Evolutionary conservation across 441 rosid genomes (phyloP), one percentile per base, ranked within the genome.

Genomic region (Croton setiger): DNA sequence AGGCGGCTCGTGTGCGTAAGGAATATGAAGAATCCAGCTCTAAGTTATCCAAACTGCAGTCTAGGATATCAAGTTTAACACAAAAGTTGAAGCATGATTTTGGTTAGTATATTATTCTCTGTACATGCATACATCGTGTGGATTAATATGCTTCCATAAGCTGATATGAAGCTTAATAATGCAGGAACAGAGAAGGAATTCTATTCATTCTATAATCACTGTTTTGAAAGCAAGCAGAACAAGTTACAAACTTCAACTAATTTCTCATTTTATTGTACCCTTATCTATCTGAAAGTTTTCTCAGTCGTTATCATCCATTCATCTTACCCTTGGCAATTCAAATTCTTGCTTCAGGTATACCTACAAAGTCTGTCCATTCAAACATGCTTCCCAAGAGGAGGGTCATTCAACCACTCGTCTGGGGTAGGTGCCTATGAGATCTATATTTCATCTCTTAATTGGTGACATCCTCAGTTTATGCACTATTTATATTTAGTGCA

Each of bases 101-200:
- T 79, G 99, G 99, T 93, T 73, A 76, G 97, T 84, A 57, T 76
- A 57, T 27, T 39, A 67, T 63, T 61, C 77, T 60, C 44, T 44
- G 20, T 68, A 54, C 81, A 17, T 44, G 5, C 63, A 47, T 73
- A 56, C 58, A 72, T 27, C 58, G n/a, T n/a, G n/a, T n/a, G n/a
- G n/a, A n/a, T n/a, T 74, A 11, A 18, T n/a, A 35, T 55, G 60
- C 43, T 73, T 67, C 74, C 41, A 48, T 66, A 45, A 61, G 55
- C 74, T 76, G 72, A 79, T 58, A 65, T 66, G 59, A 60, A n/a
- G 56, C 49, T 71, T 73, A 57, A 67, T 67, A 53, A 58, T 76
- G 47, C 93, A 93, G 99, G 99, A 63, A 83, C 78, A n/a, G 98
- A 87, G 79, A 91, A 88, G 83, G 97, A 91, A 80, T 93, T 96